phyloP scores from a whole-genome alignment of 2,329 filamentous ascomycete genomes.

The Knoxdaviesia proteae region DNA sequence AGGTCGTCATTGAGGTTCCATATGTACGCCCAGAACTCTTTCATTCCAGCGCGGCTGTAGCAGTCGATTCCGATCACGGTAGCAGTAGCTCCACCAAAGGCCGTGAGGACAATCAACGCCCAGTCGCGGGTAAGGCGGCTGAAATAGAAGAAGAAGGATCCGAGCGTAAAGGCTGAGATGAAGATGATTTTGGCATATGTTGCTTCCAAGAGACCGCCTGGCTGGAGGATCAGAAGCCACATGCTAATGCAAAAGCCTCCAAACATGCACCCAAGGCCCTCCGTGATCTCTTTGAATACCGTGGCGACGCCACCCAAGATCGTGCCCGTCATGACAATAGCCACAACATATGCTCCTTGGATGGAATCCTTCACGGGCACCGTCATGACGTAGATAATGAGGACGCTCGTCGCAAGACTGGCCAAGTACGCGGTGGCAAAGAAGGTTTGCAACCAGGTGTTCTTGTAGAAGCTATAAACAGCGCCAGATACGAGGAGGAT shows the following conservation, averaged over 20 bases:
- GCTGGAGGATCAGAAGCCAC: slow-evolving; percentile 68
- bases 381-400: slow-evolving; percentile 78
- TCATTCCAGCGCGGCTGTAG: slow-evolving; percentile 72
- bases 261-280: slow-evolving; percentile 63
- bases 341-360: slow-evolving; percentile 75
- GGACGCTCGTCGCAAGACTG: slow-evolving; percentile 52
- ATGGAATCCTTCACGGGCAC: slow-evolving; percentile 53
- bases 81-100: slow-evolving; percentile 64
- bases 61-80: slow-evolving; percentile 75
- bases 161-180: slow-evolving; percentile 50
- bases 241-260: slow-evolving; percentile 73
- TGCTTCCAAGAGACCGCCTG: slow-evolving; percentile 51
- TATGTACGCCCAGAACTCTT: slow-evolving; percentile 90
- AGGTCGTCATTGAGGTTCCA: slow-evolving; percentile 65
- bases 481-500: slow-evolving; percentile 55
- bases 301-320: slow-evolving; percentile 54
- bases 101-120: slow-evolving; percentile 52
- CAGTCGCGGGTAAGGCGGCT: slow-evolving; percentile 60
- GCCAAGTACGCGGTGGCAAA: slow-evolving; percentile 58
- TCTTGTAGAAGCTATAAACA: slow-evolving; percentile 54
- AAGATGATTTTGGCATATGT: slow-evolving; percentile 48
- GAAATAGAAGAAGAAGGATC: slow-evolving; percentile 54
- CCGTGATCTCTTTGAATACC: slow-evolving; percentile 67
- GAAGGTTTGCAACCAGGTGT: slow-evolving; percentile 58
- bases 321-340: slow-evolving; percentile 49